Base-by-base conservation (phyloP, 805 yeast species). In the Starmerella riodocensis region DNA sequence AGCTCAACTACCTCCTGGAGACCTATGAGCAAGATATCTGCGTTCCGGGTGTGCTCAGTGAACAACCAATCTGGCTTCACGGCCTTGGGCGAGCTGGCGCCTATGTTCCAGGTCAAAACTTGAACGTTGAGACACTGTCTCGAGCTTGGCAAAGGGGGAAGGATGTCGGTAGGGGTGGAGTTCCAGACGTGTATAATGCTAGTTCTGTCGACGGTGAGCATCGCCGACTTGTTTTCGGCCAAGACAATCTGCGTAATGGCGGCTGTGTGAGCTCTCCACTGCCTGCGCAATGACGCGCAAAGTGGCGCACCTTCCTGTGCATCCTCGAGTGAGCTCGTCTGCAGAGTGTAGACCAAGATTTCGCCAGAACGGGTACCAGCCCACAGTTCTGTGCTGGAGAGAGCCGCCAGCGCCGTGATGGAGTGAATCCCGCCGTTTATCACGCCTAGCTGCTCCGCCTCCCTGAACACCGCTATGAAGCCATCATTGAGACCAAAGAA, bases 1-100 rank as follows among this genome's bases (percentile, higher is more conserved):
- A 91, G 63, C 53, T 86, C 96, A 11, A 85, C 76, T 25, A 86
- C 76, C 53, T 91, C 98, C 57, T 91, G 94, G 28, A 91, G 64
- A 2, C 95, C 97, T 46, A 91, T 66, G 1, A 78, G 78, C 17
- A 82, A 75, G 2, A 86, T 57, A 52, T 88, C 95, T 27, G 80
- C 35, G 13, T 25, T 27, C 21, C n/a, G 2, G 6, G 30, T 27
- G 14, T 24, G 23, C 1, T 25, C n/a, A 17, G 22, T 34, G 19
- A 28, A 23, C 37, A 51, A 41, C 44, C 51, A 56, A 24, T 32
- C 43, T 26, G 24, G 47, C 8, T 55, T 51, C 34, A 62, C 39
- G 22, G 51, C 53, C 2, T 48, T 28, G 1, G 68, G 65, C 18
- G 52, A 48, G 3, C 59, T 47, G 8, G 66, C 63, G 8, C 65